Evolutionary conservation across 2,329 filamentous ascomycete species (phyloP).

Genomic region (Dactylellina sp.): DNA sequence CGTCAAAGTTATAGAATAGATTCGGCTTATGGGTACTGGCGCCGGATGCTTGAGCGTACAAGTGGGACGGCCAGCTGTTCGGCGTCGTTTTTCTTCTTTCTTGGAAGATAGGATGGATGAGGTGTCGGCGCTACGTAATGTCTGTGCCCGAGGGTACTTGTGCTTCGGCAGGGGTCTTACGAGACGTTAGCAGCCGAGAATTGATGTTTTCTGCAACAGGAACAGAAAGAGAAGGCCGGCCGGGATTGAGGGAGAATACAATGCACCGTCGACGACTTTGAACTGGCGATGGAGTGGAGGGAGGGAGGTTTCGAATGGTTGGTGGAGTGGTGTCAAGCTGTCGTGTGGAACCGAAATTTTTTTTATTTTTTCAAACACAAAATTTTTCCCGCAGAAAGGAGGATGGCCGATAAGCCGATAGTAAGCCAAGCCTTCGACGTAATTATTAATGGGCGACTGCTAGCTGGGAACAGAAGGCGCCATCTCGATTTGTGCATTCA

Average conservation of each 20-base stretch:
- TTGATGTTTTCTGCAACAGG: slow-evolving; percentile 10
- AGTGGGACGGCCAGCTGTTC: slow-evolving; percentile 16
- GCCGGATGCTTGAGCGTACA: not conserved
- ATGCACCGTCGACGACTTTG: slow-evolving; percentile 16
- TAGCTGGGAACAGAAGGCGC: no score
- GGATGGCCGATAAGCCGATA: slow-evolving; percentile 38
- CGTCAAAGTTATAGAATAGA: not conserved
- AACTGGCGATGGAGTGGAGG: not conserved
- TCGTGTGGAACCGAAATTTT: slow-evolving; percentile 39
- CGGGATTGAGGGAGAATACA: not conserved
- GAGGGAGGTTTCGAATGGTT: not conserved
- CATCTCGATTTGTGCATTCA: not conserved
- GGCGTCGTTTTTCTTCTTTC: slow-evolving; percentile 8
- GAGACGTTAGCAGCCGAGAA: slow-evolving; percentile 11
- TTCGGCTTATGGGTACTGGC: not conserved
- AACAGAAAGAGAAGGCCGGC: not conserved
- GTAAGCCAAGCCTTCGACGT: not conserved
- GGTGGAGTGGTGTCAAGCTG: slow-evolving; percentile 28
- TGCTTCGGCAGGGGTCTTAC: not conserved
- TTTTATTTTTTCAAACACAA: slow-evolving; percentile 47
- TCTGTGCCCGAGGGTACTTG: not conserved
- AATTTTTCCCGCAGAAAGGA: slow-evolving; percentile 38
- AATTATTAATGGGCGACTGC: not conserved
- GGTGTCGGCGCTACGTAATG: slow-evolving; percentile 42
- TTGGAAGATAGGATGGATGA: slow-evolving; percentile 2